A percentile compares a stretch with the other conserved stretches of the same genome.
Evolutionary conservation across 306 rosid species (phyloP).

Genomic region (Vigna trinervia): DNA sequence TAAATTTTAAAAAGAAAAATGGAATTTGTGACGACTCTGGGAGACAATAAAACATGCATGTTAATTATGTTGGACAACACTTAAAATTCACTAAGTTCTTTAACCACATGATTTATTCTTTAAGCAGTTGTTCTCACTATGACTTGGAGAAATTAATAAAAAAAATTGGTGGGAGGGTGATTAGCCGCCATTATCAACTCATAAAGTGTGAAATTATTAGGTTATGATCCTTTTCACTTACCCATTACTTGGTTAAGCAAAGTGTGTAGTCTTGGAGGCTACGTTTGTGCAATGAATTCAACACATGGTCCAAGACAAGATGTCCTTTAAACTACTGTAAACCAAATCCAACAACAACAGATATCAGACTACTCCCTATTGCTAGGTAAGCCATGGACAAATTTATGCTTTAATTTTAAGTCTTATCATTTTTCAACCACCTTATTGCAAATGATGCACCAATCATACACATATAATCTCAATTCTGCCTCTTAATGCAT

Average conservation of each 20-base stretch:
- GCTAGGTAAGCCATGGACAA: slow-evolving; percentile 39
- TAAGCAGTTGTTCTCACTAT: background rate
- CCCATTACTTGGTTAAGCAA: slow-evolving; percentile 29
- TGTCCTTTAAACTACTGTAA: background rate
- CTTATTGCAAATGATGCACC: slow-evolving; percentile 24
- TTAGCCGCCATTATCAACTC: slow-evolving; percentile 26
- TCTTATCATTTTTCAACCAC: slow-evolving; percentile 37
- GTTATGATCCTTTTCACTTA: slow-evolving; percentile 15
- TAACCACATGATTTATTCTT: slow-evolving; percentile 21
- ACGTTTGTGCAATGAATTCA: slow-evolving; percentile 37
- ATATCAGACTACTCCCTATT: slow-evolving; percentile 21
- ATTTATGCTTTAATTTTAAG: slow-evolving; percentile 41
- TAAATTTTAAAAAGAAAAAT: background rate
- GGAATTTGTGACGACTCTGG: background rate
- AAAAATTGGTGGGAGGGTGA: background rate
- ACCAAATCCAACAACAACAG: slow-evolving; percentile 34
- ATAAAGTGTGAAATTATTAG: slow-evolving; percentile 41
- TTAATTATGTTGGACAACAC: background rate
- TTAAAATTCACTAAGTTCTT: background rate
- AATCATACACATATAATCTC: background rate
- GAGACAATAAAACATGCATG: background rate
- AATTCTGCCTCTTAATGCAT: background rate
- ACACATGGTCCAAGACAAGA: slow-evolving; percentile 18
- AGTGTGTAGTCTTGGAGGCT: slow-evolving; percentile 11
- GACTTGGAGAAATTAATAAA: background rate